These are phyloP conservation scores for Chlorencoelia australis DNA, from an alignment of 2,329 filamentous ascomycete species.

Conservation along the genomic window DNA sequence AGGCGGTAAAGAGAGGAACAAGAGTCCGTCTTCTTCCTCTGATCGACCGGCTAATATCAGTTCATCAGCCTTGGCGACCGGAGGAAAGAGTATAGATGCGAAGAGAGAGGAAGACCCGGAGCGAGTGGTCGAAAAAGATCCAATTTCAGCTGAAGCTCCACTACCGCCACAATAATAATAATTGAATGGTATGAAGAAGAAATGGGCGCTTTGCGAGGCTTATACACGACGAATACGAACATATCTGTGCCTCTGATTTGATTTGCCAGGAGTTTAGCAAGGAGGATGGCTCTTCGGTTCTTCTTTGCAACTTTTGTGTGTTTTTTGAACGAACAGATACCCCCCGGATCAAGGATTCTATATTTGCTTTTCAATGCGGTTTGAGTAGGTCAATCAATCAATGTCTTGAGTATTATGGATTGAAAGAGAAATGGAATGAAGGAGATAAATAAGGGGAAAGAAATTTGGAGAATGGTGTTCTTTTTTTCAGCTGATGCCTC, in stretches of 20 bases:
- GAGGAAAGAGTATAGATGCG: slow-evolving; percentile 24
- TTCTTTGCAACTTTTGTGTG: no score
- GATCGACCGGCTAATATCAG: slow-evolving; percentile 16
- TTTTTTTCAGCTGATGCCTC: no score
- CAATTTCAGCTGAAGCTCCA: slow-evolving; percentile 2
- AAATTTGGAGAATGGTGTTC: no score
- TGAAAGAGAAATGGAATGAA: no score
- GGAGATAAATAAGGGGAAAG: no score
- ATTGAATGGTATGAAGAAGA: not conserved
- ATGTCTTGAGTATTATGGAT: no score
- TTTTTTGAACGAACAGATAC: no score
- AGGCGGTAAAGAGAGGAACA: slow-evolving; percentile 21
- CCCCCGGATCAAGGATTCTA: no score
- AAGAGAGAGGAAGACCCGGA: slow-evolving; percentile 18
- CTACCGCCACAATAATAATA: slow-evolving; percentile 8
- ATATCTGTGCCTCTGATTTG: not conserved
- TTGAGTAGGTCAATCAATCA: no score
- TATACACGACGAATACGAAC: not conserved
- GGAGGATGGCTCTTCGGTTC: not conserved
- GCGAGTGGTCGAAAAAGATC: slow-evolving; percentile 9
- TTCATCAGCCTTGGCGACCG: slow-evolving; percentile 6
- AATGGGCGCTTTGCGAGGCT: not conserved
- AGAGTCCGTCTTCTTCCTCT: slow-evolving; percentile 24
- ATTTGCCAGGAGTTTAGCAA: not conserved
- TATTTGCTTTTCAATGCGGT: no score